These are phyloP conservation scores for Aethionema arabicum DNA, from an alignment of 345 rosid genomes.

Conservation along the genomic window DNA sequence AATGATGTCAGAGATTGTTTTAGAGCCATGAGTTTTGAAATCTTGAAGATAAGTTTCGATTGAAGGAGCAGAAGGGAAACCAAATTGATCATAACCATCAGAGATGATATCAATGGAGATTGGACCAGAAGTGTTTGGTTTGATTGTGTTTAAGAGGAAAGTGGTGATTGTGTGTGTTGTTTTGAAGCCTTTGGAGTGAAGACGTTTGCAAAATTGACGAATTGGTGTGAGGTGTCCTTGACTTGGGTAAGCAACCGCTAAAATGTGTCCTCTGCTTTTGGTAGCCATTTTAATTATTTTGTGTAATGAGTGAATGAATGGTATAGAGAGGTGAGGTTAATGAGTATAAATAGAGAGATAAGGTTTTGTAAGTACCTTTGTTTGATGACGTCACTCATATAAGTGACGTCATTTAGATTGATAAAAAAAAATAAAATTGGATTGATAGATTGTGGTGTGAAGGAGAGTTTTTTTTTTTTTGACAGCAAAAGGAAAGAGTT, in stretches of 20 bases:
- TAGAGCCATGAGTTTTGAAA: conserved; percentile 39
- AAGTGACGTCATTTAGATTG: no score
- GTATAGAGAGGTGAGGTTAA: no score
- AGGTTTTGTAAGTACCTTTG: no score
- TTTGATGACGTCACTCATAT: no score
- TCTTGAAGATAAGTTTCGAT: conserved; percentile 29
- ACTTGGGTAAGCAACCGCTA: conserved; percentile 40
- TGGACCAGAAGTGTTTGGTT: conserved; percentile 11
- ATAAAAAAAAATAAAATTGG: no score
- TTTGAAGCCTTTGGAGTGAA: conserved; percentile 44
- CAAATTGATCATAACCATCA: conserved; percentile 44
- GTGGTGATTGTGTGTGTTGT: conserved; percentile 42
- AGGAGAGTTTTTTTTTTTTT: no score
- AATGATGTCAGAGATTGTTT: conserved; percentile 41
- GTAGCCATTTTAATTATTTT: no score
- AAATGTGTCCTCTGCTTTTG: conserved; percentile 29
- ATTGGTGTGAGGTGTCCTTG: conserved; percentile 55
- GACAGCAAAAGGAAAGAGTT: no score
- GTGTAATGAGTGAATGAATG: no score
- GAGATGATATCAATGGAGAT: conserved; percentile 42
- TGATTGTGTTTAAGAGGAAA: conserved; percentile 39
- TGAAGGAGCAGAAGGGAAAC: conserved; percentile 29
- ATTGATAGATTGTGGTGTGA: no score
- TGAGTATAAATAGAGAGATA: no score
- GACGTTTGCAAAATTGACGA: conserved; percentile 49